phyloP scores from a whole-genome alignment of 129 eudicot species.

The carrot (Daucus carota) region DNA sequence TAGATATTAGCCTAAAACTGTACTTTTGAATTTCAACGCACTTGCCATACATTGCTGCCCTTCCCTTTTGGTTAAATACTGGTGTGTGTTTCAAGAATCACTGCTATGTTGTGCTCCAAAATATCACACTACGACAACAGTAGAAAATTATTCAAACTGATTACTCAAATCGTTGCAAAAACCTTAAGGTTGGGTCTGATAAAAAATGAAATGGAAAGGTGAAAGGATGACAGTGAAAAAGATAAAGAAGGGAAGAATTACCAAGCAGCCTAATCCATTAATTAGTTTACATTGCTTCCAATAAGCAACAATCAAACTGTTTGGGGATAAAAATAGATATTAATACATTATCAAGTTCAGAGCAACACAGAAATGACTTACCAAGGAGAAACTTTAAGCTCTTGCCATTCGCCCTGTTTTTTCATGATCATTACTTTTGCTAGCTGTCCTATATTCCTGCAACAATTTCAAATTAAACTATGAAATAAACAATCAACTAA shows the following conservation, averaged over 20 bases:
- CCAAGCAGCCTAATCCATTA: neutral
- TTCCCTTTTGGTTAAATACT: neutral
- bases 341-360: neutral
- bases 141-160: neutral
- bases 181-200: neutral
- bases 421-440: slow-evolving; percentile 49
- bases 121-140: neutral
- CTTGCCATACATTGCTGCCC: neutral
- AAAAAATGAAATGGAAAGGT: neutral
- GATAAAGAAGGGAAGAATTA: neutral
- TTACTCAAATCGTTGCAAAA: neutral
- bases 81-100: neutral
- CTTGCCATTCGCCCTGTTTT: slow-evolving; percentile 42
- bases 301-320: neutral
- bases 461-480: neutral
- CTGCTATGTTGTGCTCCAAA: neutral
- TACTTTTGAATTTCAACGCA: neutral
- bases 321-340: neutral
- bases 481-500: neutral
- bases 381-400: slow-evolving; percentile 37
- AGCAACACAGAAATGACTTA: slow-evolving; percentile 1
- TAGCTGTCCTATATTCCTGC: slow-evolving; percentile 52
- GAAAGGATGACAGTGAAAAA: neutral
- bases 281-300: neutral
- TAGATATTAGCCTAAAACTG: neutral